phyloP scores from a whole-genome alignment of 805 yeast genomes.

The Metschnikowia orientalis region DNA sequence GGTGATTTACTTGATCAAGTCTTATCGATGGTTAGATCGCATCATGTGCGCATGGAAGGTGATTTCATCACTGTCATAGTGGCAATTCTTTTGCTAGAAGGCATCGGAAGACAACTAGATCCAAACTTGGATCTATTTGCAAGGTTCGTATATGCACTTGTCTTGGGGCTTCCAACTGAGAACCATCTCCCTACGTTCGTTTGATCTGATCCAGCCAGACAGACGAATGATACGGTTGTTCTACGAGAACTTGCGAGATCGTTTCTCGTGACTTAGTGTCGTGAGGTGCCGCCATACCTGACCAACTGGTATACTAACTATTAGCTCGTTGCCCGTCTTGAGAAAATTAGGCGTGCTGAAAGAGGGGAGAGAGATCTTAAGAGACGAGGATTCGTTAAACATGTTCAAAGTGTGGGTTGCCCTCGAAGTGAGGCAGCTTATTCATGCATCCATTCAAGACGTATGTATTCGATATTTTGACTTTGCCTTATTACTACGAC shows the following conservation, averaged over 20 bases:
- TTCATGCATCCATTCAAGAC: constrained; percentile 77
- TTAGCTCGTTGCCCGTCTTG: constrained; percentile 78
- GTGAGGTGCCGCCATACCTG: background rate
- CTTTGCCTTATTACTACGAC: background rate
- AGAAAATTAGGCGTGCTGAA: constrained; percentile 71
- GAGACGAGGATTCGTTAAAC: constrained; percentile 57
- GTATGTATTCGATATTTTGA: constrained; percentile 39
- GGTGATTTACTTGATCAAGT: constrained; percentile 88
- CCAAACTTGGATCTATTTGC: constrained; percentile 92
- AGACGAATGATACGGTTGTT: too few species aligned
- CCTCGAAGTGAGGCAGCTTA: constrained; percentile 80
- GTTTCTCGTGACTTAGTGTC: too few species aligned
- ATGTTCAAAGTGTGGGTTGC: constrained; percentile 92
- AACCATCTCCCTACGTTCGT: constrained; percentile 16
- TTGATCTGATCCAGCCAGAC: too few species aligned
- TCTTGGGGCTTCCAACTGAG: constrained; percentile 41
- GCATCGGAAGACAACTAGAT: constrained; percentile 91
- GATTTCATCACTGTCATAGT: constrained; percentile 95
- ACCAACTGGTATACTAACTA: constrained; percentile 12
- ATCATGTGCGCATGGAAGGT: constrained; percentile 97
- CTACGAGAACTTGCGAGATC: too few species aligned
- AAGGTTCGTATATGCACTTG: constrained; percentile 69
- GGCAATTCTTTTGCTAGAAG: constrained; percentile 86
- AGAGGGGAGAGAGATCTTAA: constrained; percentile 57
- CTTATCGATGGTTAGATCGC: constrained; percentile 84